These are phyloP conservation scores for Aristolochia californica DNA, from an alignment of 164 flowering plant genomes.

Conservation along the genomic window DNA sequence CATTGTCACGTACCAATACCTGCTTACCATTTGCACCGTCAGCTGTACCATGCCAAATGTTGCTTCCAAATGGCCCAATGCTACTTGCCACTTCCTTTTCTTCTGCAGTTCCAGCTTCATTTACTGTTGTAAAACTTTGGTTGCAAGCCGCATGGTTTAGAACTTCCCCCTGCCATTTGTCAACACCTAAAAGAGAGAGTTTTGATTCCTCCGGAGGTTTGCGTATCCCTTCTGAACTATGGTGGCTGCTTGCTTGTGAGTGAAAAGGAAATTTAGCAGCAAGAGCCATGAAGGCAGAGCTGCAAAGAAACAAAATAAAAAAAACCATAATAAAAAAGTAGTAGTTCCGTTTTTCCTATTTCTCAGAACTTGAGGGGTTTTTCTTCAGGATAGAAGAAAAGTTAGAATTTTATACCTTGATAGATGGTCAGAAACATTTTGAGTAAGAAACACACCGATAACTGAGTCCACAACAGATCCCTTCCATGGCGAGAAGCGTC, in stretches of 20 bases:
- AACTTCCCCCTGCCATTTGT: slow-evolving; percentile 11
- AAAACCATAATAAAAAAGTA: not conserved
- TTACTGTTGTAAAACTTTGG: slow-evolving; percentile 7
- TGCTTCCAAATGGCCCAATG: slow-evolving; percentile 16
- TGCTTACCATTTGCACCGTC: slow-evolving; percentile 8
- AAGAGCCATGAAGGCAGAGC: slow-evolving; percentile 59
- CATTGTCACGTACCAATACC: not conserved
- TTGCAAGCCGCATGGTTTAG: slow-evolving; percentile 1
- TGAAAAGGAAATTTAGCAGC: slow-evolving; percentile 39
- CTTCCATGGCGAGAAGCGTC: slow-evolving; percentile 50
- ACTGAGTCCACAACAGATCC: slow-evolving; percentile 67
- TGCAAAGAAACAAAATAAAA: slow-evolving; percentile 21
- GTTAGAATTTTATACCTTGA: slow-evolving; percentile 34
- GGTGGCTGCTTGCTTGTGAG: slow-evolving; percentile 5
- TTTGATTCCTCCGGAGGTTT: slow-evolving; percentile 24
- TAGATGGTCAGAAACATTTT: slow-evolving; percentile 55
- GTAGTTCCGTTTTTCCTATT: not conserved
- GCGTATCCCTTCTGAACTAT: not conserved
- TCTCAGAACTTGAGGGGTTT: no score
- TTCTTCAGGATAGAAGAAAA: not conserved
- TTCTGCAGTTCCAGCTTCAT: slow-evolving; percentile 6
- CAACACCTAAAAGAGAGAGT: slow-evolving; percentile 4
- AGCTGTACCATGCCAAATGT: not conserved
- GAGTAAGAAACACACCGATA: slow-evolving; percentile 61
- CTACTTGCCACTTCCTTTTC: slow-evolving; percentile 14